Conservation (phyloP, 805 yeast genomes). For the Nematodospora valgi region DNA sequence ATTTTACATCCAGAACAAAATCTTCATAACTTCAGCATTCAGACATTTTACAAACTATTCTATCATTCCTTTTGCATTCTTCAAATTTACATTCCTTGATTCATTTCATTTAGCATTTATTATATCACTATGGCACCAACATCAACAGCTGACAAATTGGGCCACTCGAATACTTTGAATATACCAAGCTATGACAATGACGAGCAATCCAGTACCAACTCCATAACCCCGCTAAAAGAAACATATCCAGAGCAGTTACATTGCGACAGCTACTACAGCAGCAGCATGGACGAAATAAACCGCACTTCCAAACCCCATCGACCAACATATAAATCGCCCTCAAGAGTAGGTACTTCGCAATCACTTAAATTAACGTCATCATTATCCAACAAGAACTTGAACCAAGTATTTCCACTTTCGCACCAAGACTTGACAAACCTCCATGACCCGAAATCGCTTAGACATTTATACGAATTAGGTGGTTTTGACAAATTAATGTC, state of each 20-base stretch:
- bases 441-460: constrained; percentile 63
- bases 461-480: constrained; percentile 39
- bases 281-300: not conserved
- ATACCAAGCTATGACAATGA: constrained; percentile 6
- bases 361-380: constrained; percentile 3
- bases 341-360: constrained; percentile 3
- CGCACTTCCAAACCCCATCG: not conserved
- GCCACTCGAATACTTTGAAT: constrained; percentile 5
- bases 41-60: not conserved
- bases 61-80: not conserved
- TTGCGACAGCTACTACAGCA: not conserved
- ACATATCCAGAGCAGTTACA: constrained; percentile 1
- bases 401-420: constrained; percentile 7
- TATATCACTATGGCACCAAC: constrained; percentile 6
- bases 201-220: constrained; percentile 6
- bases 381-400: not conserved
- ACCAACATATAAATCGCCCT: not conserved
- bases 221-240: constrained; percentile 6
- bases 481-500: constrained; percentile 36
- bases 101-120: not conserved
- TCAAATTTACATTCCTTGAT: not conserved
- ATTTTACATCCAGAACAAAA: not conserved
- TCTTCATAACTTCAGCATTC: not conserved
- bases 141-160: constrained; percentile 5
- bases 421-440: constrained; percentile 39